These are phyloP conservation scores for Papiliotrema fonsecae DNA, from an alignment of 1,284 basidiomycete genomes.

Conservation along the genomic window DNA sequence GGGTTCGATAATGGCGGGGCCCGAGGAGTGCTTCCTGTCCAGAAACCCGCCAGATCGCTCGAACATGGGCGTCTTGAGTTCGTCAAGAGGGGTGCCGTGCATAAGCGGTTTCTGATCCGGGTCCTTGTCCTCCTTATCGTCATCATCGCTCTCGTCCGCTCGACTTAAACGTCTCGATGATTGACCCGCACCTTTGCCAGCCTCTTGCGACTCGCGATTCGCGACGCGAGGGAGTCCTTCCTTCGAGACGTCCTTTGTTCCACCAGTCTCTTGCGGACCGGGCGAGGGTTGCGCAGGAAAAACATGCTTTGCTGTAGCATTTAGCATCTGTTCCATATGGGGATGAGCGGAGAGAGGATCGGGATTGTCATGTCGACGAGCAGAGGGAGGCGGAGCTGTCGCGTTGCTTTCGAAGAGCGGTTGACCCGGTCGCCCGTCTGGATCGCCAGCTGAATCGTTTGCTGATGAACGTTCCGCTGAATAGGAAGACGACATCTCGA, in stretches of 20 bases:
- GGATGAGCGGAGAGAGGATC: conserved; percentile 12
- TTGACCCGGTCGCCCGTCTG: too few relatives aligned
- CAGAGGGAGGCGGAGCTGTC: too few relatives aligned
- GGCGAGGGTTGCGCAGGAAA: conserved; percentile 20
- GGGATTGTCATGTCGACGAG: not conserved
- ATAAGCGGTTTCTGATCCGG: conserved; percentile 22
- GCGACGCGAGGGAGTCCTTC: conserved; percentile 8
- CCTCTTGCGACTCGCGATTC: too few relatives aligned
- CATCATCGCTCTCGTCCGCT: not conserved
- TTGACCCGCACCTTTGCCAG: too few relatives aligned
- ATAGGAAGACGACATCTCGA: too few relatives aligned
- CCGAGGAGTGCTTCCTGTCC: too few relatives aligned
- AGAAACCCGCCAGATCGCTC: conserved; percentile 8
- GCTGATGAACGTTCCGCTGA: too few relatives aligned
- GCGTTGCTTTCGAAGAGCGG: too few relatives aligned
- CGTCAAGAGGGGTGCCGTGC: conserved; percentile 26
- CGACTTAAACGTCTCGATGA: not conserved
- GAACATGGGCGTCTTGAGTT: conserved; percentile 23
- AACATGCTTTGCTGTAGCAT: conserved; percentile 28
- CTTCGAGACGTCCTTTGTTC: conserved; percentile 4
- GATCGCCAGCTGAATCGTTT: too few relatives aligned
- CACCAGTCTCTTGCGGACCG: conserved; percentile 3
- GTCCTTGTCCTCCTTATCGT: conserved; percentile 9
- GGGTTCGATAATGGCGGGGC: too few relatives aligned
- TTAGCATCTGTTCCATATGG: conserved; percentile 22